These are phyloP conservation scores for Fraxinus americana DNA, from an alignment of 257 asterid genomes.

Conservation along the genomic window DNA sequence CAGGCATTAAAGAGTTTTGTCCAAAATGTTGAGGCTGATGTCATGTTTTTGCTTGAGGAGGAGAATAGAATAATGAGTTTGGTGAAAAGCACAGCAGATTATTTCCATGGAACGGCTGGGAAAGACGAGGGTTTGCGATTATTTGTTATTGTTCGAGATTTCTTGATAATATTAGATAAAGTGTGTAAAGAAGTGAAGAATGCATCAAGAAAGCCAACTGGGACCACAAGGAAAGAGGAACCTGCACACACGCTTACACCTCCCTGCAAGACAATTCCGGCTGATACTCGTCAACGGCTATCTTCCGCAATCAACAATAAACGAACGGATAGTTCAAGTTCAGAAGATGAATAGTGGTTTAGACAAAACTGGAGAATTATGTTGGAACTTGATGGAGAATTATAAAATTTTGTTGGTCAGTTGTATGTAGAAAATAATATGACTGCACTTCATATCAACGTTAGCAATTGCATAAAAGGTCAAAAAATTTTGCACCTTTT, in stretches of 20 bases:
- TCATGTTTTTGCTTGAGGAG: conserved; percentile 51
- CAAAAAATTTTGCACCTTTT: background rate
- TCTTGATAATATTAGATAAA: conserved; percentile 58
- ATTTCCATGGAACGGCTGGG: conserved; percentile 66
- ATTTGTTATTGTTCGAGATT: conserved; percentile 62
- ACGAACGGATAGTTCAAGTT: conserved; percentile 63
- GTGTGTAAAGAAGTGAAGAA: conserved; percentile 66
- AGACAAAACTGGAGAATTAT: background rate
- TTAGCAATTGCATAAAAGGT: background rate
- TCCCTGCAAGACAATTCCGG: conserved; percentile 28
- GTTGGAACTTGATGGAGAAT: background rate
- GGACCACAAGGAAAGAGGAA: conserved; percentile 37
- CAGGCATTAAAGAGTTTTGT: conserved; percentile 44
- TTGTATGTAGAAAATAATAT: background rate
- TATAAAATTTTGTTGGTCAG: background rate
- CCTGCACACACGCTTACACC: conserved; percentile 26
- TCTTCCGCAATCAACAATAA: conserved; percentile 62
- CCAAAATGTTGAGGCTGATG: conserved; percentile 41
- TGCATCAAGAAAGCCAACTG: conserved; percentile 31
- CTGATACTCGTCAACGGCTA: conserved; percentile 50
- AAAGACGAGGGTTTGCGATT: conserved; percentile 66
- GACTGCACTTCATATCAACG: background rate
- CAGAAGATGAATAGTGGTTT: conserved; percentile 61
- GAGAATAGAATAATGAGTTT: conserved; percentile 52
- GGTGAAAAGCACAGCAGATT: conserved; percentile 65